Evolutionary conservation across 176 grass and related monocot species (phyloP).

Genomic region (Raddia distichophylla): DNA sequence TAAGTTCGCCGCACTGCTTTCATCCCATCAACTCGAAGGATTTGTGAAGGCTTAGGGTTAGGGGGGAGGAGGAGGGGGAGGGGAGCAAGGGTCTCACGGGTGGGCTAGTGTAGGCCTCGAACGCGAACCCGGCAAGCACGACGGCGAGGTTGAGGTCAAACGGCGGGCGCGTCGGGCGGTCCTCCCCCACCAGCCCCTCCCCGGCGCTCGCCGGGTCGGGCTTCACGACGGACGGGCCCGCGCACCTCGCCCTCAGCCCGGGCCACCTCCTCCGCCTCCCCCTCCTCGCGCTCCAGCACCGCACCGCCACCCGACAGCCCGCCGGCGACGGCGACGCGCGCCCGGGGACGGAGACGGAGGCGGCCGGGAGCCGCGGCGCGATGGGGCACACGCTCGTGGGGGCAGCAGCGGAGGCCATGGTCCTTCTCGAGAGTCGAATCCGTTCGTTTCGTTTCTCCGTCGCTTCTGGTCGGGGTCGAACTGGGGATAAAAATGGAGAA

Average conservation of each 20-base stretch:
- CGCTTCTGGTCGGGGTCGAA: neutral
- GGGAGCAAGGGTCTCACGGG: conserved; percentile 51
- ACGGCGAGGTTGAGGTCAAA: conserved; percentile 90
- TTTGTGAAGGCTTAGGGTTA: neutral
- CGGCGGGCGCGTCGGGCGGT: conserved; percentile 43
- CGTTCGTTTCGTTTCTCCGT: neutral
- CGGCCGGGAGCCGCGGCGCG: neutral
- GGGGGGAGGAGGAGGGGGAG: neutral
- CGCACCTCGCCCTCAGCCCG: conserved; percentile 39
- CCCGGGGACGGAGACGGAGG: conserved; percentile 2
- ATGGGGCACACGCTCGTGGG: conserved; percentile 29
- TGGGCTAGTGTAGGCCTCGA: conserved; percentile 82
- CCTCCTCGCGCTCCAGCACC: conserved; percentile 42
- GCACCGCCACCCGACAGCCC: conserved; percentile 1
- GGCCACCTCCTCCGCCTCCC: conserved; percentile 40
- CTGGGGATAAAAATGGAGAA: neutral
- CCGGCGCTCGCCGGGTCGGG: conserved; percentile 16
- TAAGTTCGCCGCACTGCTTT: conserved; percentile 13
- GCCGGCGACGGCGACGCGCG: conserved; percentile 1
- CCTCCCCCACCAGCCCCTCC: conserved; percentile 20
- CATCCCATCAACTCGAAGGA: neutral
- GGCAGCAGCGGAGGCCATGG: conserved; percentile 41
- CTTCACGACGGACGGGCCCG: conserved; percentile 32
- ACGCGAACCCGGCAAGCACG: conserved; percentile 89
- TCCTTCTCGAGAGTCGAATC: neutral